Evolutionary conservation across 805 yeast genomes (phyloP).

Genomic region (Metschnikowia dekortorum): DNA sequence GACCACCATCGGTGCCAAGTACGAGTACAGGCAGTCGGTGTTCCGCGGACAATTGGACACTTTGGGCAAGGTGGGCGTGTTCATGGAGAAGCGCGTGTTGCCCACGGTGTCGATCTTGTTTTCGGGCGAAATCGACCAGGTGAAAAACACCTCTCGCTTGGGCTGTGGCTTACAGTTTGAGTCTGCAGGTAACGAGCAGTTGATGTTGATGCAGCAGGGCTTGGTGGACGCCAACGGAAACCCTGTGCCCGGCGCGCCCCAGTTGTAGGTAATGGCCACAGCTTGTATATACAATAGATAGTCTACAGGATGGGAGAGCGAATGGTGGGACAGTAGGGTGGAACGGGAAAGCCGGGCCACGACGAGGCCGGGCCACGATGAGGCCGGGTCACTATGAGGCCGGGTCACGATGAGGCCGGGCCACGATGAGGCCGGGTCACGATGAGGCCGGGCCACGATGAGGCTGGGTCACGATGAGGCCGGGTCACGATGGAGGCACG

Average conservation of each 20-base stretch:
- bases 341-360: too few relatives aligned
- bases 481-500: too few relatives aligned
- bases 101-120: constrained; percentile 88
- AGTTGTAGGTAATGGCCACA: constrained; percentile 26
- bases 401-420: too few relatives aligned
- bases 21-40: constrained; percentile 93
- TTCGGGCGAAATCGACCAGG: constrained; percentile 90
- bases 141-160: constrained; percentile 61
- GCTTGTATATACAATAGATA: constrained; percentile 15
- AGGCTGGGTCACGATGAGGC: too few relatives aligned
- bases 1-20: constrained; percentile 94
- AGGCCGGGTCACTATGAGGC: too few relatives aligned
- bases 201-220: constrained; percentile 88
- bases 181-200: constrained; percentile 90
- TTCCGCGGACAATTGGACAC: constrained; percentile 95
- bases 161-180: constrained; percentile 96
- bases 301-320: too few relatives aligned
- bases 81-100: constrained; percentile 88
- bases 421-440: too few relatives aligned
- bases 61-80: constrained; percentile 82
- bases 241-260: constrained; percentile 79
- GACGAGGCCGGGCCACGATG: too few relatives aligned
- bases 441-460: too few relatives aligned
- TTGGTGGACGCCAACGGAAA: constrained; percentile 78
- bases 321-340: too few relatives aligned